Evolutionary conservation across 805 yeast species (phyloP).

Genomic region (Zygosaccharomyces siamensis): DNA sequence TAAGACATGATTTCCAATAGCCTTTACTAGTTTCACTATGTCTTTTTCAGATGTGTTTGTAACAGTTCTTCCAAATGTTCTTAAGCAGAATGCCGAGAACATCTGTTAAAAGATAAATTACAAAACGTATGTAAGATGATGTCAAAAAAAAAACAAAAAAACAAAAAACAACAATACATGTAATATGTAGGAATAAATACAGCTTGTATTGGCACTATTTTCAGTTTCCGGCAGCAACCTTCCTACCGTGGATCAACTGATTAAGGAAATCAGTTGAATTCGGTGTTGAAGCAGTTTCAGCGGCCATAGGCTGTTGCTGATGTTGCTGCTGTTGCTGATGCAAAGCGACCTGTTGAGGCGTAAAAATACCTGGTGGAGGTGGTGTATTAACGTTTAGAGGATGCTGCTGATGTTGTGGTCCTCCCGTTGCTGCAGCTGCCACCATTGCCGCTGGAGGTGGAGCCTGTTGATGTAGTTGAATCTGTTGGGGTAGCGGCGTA

Average conservation of each 20-base stretch:
- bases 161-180: neutral
- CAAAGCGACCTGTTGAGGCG: conserved; percentile 13
- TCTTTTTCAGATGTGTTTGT: neutral
- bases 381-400: conserved; percentile 48
- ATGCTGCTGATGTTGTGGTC: conserved; percentile 34
- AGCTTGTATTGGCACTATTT: neutral
- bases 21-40: neutral
- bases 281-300: conserved; percentile 33
- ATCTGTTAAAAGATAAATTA: neutral
- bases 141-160: conserved; percentile 1
- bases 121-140: neutral
- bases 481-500: conserved; percentile 18
- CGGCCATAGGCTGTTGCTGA: conserved; percentile 23
- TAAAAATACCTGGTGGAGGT: conserved; percentile 70
- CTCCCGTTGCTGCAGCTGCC: conserved; percentile 8
- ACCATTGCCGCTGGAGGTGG: conserved; percentile 17
- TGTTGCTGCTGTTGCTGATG: conserved; percentile 21
- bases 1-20: conserved; percentile 17
- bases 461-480: conserved; percentile 21
- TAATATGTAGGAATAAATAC: conserved; percentile 2
- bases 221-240: conserved; percentile 34
- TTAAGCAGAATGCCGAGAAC: neutral
- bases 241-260: conserved; percentile 80
- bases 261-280: conserved; percentile 76
- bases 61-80: neutral